Percentiles rank a stretch among this genome's conserved stretches.
Conservation (phyloP, 257 asterid species). For the Fraxinus quadrangulata region DNA sequence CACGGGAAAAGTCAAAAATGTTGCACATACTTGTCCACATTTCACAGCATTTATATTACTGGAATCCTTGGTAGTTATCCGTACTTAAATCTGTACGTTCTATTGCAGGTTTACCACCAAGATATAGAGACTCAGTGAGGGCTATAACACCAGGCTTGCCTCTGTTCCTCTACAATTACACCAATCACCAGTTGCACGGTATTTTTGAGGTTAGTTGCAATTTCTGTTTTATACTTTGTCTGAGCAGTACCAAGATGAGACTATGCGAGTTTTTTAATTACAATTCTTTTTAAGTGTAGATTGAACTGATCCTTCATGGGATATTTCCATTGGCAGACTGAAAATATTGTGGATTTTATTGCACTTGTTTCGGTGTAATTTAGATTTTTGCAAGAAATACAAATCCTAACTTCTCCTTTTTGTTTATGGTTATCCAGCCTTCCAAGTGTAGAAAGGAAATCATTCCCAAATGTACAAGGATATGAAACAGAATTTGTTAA, state of each 20-base stretch:
- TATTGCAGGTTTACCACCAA: constrained; percentile 85
- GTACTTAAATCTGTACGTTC: constrained; percentile 7
- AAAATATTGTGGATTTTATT: background rate
- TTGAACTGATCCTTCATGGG: background rate
- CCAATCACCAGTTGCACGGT: constrained; percentile 98
- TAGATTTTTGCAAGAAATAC: background rate
- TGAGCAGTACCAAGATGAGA: background rate
- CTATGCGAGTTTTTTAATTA: background rate
- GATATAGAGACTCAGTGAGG: constrained; percentile 96
- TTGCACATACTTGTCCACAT: background rate
- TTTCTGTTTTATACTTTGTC: background rate
- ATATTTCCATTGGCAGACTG: background rate
- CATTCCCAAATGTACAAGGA: background rate
- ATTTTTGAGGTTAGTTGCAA: constrained; percentile 70
- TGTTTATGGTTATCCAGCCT: background rate
- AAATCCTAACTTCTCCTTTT: background rate
- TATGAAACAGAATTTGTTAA: background rate
- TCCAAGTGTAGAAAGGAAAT: background rate
- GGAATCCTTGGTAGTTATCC: background rate
- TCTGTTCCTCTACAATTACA: constrained; percentile 82
- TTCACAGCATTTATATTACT: background rate
- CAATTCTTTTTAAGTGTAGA: background rate
- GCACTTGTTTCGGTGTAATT: background rate
- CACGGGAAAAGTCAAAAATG: background rate
- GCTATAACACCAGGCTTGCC: constrained; percentile 98